Percentiles rank a stretch among this genome's conserved stretches.
Evolutionary conservation across 176 grass and related monocot species (phyloP).

Genomic region (Eragrostis curvula): DNA sequence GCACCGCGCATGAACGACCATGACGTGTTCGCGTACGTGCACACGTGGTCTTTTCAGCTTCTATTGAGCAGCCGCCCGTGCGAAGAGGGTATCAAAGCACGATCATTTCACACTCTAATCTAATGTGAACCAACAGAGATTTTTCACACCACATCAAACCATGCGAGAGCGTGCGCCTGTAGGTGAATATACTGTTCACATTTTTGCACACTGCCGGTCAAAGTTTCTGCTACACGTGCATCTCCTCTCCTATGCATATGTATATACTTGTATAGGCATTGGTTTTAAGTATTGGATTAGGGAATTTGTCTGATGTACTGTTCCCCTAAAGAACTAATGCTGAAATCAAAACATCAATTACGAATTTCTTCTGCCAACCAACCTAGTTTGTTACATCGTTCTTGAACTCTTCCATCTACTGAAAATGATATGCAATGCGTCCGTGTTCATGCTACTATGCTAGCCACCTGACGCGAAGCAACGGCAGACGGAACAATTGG

Average conservation of each 20-base stretch:
- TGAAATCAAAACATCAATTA: neutral
- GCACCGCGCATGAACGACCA: neutral
- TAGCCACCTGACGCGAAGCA: too few species aligned
- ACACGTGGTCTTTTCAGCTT: neutral
- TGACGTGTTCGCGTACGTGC: conserved; percentile 12
- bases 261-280: neutral
- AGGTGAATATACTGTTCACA: neutral
- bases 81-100: neutral
- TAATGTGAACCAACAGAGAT: neutral
- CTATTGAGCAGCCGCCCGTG: neutral
- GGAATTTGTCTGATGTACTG: neutral
- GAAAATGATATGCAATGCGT: neutral
- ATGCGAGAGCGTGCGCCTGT: neutral
- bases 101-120: neutral
- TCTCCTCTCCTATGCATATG: neutral
- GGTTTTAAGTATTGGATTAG: neutral
- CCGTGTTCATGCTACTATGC: too few species aligned
- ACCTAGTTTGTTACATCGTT: neutral
- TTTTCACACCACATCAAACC: neutral
- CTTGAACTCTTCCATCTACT: neutral
- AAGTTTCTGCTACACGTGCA: neutral
- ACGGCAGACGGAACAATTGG: neutral
- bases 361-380: neutral
- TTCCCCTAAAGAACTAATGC: neutral
- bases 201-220: neutral